Conservation (phyloP, 257 asterid genomes). For the Primulina eburnea region DNA sequence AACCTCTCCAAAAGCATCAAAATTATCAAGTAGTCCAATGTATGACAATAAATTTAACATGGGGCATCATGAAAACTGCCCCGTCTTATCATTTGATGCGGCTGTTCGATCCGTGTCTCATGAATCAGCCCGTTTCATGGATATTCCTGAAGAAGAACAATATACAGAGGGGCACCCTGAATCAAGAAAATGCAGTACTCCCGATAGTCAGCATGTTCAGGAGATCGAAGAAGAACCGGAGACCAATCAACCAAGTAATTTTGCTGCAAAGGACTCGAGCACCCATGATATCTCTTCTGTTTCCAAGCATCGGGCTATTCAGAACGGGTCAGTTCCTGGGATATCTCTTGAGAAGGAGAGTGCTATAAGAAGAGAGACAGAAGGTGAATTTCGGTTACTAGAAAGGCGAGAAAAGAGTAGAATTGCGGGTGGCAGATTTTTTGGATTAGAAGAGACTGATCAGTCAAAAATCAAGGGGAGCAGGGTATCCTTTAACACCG, state of each 20-base stretch:
- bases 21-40: conserved; percentile 57
- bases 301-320: conserved; percentile 32
- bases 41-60: conserved; percentile 58
- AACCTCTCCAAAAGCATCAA: conserved; percentile 67
- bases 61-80: conserved; percentile 40
- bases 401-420: conserved; percentile 88
- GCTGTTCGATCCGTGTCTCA: conserved; percentile 87
- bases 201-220: conserved; percentile 28
- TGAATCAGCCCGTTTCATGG: conserved; percentile 67
- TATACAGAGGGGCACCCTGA: conserved; percentile 30
- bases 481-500: conserved; percentile 87
- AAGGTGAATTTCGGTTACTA: conserved; percentile 85
- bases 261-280: conserved; percentile 22
- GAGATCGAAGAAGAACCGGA: conserved; percentile 80
- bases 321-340: conserved; percentile 53
- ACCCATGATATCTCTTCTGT: conserved; percentile 17
- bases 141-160: conserved; percentile 60
- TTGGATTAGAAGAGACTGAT: conserved; percentile 83
- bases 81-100: conserved; percentile 80
- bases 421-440: conserved; percentile 72
- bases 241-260: conserved; percentile 2
- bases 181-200: conserved; percentile 32
- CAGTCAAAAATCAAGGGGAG: conserved; percentile 71
- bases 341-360: conserved; percentile 70
- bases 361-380: conserved; percentile 94